phyloP scores from a whole-genome alignment of 495 filamentous ascomycete genomes.

The Tuber magnatum region DNA sequence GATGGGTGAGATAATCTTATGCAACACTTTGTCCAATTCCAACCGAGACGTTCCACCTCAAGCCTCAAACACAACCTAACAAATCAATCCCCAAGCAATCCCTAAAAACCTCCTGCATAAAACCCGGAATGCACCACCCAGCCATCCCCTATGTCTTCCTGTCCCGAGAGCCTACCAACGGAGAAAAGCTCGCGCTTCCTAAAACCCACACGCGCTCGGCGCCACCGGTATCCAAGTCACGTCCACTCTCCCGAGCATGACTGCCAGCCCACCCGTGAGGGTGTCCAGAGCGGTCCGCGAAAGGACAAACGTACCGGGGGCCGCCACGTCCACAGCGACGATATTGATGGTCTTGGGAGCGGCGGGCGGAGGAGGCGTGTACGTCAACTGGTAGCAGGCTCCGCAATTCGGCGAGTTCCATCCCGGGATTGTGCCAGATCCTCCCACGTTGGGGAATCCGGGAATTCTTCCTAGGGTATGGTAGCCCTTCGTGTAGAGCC shows the following conservation, averaged over 20 bases:
- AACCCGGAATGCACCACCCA: neutral
- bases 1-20: neutral
- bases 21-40: neutral
- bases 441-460: constrained; percentile 57
- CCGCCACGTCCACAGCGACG: constrained; percentile 59
- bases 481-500: constrained; percentile 51
- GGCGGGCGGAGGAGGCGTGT: constrained; percentile 36
- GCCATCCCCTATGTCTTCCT: neutral
- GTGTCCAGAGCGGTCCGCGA: constrained; percentile 53
- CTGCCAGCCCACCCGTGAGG: constrained; percentile 55
- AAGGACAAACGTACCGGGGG: constrained; percentile 50
- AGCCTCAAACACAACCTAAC: neutral
- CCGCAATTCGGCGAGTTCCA: constrained; percentile 59
- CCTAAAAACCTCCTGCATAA: neutral
- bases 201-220: constrained; percentile 5
- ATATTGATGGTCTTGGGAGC: constrained; percentile 55
- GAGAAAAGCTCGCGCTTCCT: neutral
- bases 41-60: neutral
- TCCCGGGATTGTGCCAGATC: constrained; percentile 51
- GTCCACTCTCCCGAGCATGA: constrained; percentile 51
- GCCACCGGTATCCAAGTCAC: constrained; percentile 43
- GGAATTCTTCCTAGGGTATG: constrained; percentile 42
- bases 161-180: neutral
- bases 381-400: constrained; percentile 60
- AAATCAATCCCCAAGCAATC: neutral